These are phyloP conservation scores for Musa itinerans DNA, from an alignment of 176 grass and related monocot genomes.

Conservation along the genomic window DNA sequence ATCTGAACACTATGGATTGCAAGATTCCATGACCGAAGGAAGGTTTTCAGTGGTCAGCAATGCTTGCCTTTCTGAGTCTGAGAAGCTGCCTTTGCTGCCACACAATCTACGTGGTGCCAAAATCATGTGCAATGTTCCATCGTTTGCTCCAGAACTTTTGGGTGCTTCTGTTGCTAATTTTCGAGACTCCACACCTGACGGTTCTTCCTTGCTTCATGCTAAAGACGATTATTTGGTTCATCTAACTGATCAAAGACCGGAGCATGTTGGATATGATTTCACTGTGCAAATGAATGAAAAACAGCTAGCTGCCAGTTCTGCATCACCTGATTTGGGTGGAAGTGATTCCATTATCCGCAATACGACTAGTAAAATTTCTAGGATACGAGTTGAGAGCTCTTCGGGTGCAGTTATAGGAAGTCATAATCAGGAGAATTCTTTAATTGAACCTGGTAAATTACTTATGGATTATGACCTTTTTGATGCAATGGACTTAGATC, in stretches of 20 bases:
- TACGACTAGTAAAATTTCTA: conserved; percentile 20
- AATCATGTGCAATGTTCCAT: conserved; percentile 22
- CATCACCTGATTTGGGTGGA: conserved; percentile 19
- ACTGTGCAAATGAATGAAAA: conserved; percentile 1
- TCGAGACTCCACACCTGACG: conserved; percentile 7
- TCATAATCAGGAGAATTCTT: conserved; percentile 10
- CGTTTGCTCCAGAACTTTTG: conserved; percentile 9
- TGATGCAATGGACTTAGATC: conserved; percentile 41
- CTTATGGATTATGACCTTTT: conserved; percentile 28
- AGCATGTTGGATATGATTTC: too few species aligned
- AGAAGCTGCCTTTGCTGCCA: conserved; percentile 22
- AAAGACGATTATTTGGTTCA: not conserved
- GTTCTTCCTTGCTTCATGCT: not conserved
- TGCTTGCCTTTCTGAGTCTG: conserved; percentile 20
- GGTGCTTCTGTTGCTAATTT: not conserved
- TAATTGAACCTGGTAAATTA: not conserved
- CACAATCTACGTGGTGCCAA: conserved; percentile 22
- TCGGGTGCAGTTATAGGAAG: not conserved
- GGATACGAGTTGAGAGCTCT: conserved; percentile 25
- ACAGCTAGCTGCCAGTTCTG: not conserved
- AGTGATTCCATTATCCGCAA: conserved; percentile 16
- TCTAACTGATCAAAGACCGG: conserved; percentile 1
- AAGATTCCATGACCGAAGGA: not conserved
- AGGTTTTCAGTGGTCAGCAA: conserved; percentile 2
- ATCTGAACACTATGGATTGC: conserved; percentile 2